Conservation (phyloP, 805 yeast genomes). For the Lachancea cidri region DNA sequence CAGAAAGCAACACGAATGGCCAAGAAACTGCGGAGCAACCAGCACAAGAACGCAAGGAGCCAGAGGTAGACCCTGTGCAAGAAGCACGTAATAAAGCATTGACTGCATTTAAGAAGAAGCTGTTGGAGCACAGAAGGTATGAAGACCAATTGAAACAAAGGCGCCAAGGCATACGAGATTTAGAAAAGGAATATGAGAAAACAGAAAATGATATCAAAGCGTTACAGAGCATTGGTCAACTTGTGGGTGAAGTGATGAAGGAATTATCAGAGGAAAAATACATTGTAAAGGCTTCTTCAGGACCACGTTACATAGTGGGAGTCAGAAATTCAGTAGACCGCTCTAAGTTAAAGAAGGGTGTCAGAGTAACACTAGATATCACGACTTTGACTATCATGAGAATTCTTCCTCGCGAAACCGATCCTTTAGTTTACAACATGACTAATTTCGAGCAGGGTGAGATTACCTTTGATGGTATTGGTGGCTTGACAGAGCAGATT, state of each 20-base stretch:
- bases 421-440: constrained; percentile 97
- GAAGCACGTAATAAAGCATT: constrained; percentile 65
- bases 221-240: constrained; percentile 92
- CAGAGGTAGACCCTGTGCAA: constrained; percentile 53
- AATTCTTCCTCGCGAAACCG: constrained; percentile 94
- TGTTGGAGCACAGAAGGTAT: constrained; percentile 91
- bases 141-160: constrained; percentile 84
- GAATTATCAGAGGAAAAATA: constrained; percentile 91
- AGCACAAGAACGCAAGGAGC: constrained; percentile 16
- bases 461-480: constrained; percentile 88
- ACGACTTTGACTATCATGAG: constrained; percentile 98
- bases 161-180: constrained; percentile 73
- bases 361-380: constrained; percentile 94
- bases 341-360: constrained; percentile 81
- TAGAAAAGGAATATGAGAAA: constrained; percentile 80
- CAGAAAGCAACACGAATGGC: constrained; percentile 11
- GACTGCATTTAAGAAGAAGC: constrained; percentile 71
- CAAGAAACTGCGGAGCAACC: constrained; percentile 5
- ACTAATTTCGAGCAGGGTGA: constrained; percentile 98
- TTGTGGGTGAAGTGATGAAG: constrained; percentile 94
- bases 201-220: constrained; percentile 98
- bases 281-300: constrained; percentile 93
- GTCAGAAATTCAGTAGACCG: constrained; percentile 90
- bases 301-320: constrained; percentile 97
- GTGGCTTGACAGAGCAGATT: constrained; percentile 94